Evolutionary conservation across 2,329 filamentous ascomycete genomes (phyloP), one percentile per base, ranked within the genome.

Genomic region (Epichloe hybrida): DNA sequence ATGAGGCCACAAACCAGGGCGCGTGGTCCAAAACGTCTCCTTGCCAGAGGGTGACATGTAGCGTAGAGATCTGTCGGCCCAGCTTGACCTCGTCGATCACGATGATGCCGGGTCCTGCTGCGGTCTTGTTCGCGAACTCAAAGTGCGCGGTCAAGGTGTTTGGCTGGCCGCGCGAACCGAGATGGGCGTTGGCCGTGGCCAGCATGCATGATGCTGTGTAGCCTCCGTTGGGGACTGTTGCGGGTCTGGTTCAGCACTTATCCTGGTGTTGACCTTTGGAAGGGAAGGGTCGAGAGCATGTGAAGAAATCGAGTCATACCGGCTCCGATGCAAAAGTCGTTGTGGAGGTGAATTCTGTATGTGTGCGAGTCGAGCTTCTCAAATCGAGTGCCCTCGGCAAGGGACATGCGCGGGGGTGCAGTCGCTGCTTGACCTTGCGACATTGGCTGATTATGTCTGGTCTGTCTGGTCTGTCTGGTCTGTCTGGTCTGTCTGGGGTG

Each of bases 201-300:
- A 69, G 56, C 46, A 72, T 59, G 48, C 64, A 64, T 3, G 63
- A 61, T 4, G 67, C 62, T 1, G 65, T 59, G 52, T 71, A 72
- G 35, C 68, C 69, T 42, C 69, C 68, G 39, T 72, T 68, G 13
- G 69, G 68, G n/a, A 71, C 62, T 62, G 42, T 11, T 9, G 15
- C 21, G 41, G 23, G 7, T 9, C 27, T 27, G 44, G 40, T 40
- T 43, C 23, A 34, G 21, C 20, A 45, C 3, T 40, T 9, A 42
- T 42, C 40, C n/a, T 11, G 31, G 31, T 0, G 31, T 31, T 31
- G 31, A 31, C 11, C 31, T 11, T 31, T 4, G 31, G 11, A 11
- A 4, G 31, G 31, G 3, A 31, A 9, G 31, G 9, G 31, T 11
- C 31, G 3, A 23, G 20, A 23, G 40, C n/a, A 20, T 13, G 23